Conservation (phyloP, 225 moss, liverwort and hornwort species). For the Climacium dendroides region DNA sequence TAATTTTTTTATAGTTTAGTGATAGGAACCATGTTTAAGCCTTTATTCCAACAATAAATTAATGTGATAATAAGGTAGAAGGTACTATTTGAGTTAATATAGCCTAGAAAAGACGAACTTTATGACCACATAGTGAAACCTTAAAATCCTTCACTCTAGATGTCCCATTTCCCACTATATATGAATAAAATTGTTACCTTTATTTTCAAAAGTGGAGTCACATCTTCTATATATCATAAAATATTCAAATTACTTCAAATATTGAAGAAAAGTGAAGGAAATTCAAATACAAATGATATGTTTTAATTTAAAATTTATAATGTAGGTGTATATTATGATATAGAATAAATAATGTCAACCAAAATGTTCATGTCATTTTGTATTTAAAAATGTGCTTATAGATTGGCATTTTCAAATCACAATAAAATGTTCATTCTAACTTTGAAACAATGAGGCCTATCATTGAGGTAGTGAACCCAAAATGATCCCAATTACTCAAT, state of each 20-base stretch:
- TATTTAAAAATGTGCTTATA: neutral
- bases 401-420: neutral
- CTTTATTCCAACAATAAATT: neutral
- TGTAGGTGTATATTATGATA: too few species aligned
- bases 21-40: too few species aligned
- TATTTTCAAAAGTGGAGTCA: neutral
- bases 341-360: neutral
- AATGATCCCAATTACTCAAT: neutral
- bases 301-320: neutral
- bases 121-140: neutral
- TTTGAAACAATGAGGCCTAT: neutral
- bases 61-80: too few species aligned
- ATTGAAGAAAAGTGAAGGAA: neutral
- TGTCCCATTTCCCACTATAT: neutral
- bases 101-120: accelerated
- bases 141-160: neutral
- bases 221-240: neutral
- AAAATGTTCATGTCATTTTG: neutral
- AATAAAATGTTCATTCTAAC: neutral
- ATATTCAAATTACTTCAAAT: neutral
- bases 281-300: neutral
- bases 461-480: accelerated
- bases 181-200: neutral
- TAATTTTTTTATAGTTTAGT: neutral
- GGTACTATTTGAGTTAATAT: too few species aligned